Percentiles rank a stretch among this genome's conserved stretches.
Evolutionary conservation across 805 yeast species (phyloP).

Genomic region (Candida glaebosa): DNA sequence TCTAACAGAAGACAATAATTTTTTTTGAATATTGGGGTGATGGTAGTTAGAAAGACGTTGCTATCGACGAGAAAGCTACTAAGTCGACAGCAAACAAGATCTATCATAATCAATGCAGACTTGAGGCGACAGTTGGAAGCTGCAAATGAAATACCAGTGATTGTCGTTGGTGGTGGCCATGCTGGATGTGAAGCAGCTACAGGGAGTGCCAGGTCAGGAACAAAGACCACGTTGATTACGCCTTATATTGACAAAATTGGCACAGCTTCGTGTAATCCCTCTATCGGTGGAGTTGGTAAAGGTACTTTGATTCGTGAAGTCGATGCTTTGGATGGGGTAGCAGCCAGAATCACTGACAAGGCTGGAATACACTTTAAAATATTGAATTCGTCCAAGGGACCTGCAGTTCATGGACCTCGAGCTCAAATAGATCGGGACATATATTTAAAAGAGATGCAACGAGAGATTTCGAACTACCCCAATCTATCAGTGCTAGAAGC

Average conservation of each 20-base stretch:
- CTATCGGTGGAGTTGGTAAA: conserved; percentile 97
- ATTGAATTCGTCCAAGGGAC: conserved; percentile 81
- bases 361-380: conserved; percentile 93
- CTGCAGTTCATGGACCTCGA: conserved; percentile 98
- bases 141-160: conserved; percentile 53
- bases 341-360: conserved; percentile 79
- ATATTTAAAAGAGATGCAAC: conserved; percentile 78
- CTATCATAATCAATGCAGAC: conserved; percentile 33
- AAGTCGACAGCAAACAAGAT: conserved; percentile 6
- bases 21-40: background rate
- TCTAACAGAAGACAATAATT: background rate
- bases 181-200: conserved; percentile 98
- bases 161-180: conserved; percentile 97
- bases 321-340: conserved; percentile 94
- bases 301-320: conserved; percentile 90
- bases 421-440: conserved; percentile 91
- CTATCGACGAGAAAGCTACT: background rate
- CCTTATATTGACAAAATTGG: conserved; percentile 78
- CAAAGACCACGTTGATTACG: conserved; percentile 67
- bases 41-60: background rate
- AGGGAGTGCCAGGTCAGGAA: conserved; percentile 85
- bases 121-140: conserved; percentile 23
- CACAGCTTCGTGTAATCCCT: conserved; percentile 95
- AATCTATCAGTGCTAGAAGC: conserved; percentile 64
- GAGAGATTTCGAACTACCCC: conserved; percentile 49